Evolutionary conservation across 495 filamentous ascomycete species (phyloP).

Genomic region (Jackrogersella multiformis): DNA sequence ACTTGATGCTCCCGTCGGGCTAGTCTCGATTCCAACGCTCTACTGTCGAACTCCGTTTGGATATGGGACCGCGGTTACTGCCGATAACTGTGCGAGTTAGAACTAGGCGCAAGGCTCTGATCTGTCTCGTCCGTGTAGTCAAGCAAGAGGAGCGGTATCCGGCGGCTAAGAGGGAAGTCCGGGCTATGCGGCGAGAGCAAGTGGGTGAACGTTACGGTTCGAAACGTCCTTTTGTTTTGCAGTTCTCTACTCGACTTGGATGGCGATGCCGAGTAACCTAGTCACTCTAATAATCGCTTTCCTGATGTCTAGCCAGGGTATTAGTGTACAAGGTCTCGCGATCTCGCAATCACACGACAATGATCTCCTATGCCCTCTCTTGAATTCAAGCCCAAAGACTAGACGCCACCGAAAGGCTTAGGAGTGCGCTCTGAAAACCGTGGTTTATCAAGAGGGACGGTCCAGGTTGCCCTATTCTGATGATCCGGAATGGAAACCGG

Average conservation of each 20-base stretch:
- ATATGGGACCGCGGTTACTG: not conserved
- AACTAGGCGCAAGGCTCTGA: slow-evolving; percentile 18
- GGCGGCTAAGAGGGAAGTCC: slow-evolving; percentile 7
- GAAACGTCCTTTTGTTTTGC: slow-evolving; percentile 3
- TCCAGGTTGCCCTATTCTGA: not conserved
- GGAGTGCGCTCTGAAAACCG: slow-evolving; percentile 10
- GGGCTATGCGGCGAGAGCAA: slow-evolving; percentile 2
- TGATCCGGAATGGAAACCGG: not conserved
- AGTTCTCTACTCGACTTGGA: slow-evolving; percentile 20
- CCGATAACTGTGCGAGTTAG: slow-evolving; percentile 10
- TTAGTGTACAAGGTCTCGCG: slow-evolving; percentile 24
- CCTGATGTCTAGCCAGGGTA: not conserved
- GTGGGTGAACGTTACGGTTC: not conserved
- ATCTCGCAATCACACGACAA: slow-evolving; percentile 24
- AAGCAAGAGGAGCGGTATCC: not conserved
- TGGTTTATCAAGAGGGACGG: slow-evolving; percentile 5
- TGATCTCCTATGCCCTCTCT: slow-evolving; percentile 2
- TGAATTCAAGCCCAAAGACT: slow-evolving; percentile 5
- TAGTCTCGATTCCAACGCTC: slow-evolving; percentile 7
- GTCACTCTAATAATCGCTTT: slow-evolving; percentile 11
- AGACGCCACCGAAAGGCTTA: not conserved
- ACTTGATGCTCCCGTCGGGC: not conserved
- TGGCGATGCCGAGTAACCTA: slow-evolving; percentile 10
- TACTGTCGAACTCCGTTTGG: slow-evolving; percentile 15
- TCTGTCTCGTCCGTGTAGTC: slow-evolving; percentile 20